phyloP scores from a whole-genome alignment of 2,329 filamentous ascomycete genomes.

The Arthrobotrys sphaeroides region DNA sequence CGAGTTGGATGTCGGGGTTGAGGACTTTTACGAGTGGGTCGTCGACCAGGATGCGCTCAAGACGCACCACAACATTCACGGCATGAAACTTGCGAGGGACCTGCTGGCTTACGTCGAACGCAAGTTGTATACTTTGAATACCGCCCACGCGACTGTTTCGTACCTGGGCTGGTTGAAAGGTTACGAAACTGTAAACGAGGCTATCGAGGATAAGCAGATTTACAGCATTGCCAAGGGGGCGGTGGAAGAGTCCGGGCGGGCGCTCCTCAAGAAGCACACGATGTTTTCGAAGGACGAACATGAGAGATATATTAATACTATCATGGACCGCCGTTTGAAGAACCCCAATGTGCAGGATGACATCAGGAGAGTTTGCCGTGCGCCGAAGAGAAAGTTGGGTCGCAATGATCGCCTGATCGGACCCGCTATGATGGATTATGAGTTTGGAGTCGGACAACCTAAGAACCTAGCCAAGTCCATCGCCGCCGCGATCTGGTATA shows the following conservation, averaged over 20 bases:
- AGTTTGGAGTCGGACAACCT: slow-evolving; percentile 68
- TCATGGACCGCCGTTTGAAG: slow-evolving; percentile 71
- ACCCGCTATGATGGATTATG: slow-evolving; percentile 88
- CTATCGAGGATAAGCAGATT: slow-evolving; percentile 82
- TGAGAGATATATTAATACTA: slow-evolving; percentile 86
- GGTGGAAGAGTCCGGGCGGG: slow-evolving; percentile 82
- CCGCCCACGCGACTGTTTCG: slow-evolving; percentile 91
- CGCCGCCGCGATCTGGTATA: slow-evolving; percentile 94
- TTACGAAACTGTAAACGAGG: slow-evolving; percentile 89
- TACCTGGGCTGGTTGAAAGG: slow-evolving; percentile 91
- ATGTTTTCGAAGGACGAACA: slow-evolving; percentile 77
- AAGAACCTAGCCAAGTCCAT: slow-evolving; percentile 80
- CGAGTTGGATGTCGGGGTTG: slow-evolving; percentile 88
- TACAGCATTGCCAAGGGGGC: slow-evolving; percentile 80
- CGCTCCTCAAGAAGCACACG: slow-evolving; percentile 84
- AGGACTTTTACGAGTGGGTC: slow-evolving; percentile 99
- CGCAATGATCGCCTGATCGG: slow-evolving; percentile 96
- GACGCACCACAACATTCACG: slow-evolving; percentile 78
- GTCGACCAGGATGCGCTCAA: slow-evolving; percentile 88
- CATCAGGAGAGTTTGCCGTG: slow-evolving; percentile 93
- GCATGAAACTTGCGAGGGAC: slow-evolving; percentile 91
- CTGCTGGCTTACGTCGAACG: slow-evolving; percentile 96
- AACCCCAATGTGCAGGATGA: slow-evolving; percentile 68
- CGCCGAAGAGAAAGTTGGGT: slow-evolving; percentile 89
- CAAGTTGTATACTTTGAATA: slow-evolving; percentile 99